Conservation (phyloP, 169 alveolate genomes). For the Eimeria praecox region DNA sequence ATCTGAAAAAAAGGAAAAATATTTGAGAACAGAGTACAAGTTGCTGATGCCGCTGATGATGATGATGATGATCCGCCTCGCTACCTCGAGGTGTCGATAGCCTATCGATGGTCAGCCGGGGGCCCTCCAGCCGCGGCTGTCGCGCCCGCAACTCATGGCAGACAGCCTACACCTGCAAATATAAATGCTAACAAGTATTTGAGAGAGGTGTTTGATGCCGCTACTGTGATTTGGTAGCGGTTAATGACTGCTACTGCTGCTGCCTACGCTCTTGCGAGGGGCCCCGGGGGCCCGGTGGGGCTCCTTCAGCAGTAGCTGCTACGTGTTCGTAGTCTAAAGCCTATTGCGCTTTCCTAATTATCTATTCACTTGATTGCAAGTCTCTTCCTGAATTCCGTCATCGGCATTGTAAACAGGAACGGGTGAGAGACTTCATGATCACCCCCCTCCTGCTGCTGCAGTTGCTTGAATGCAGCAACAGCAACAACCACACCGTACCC, state of each 20-base stretch:
- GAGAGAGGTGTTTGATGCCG: not conserved
- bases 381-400: not conserved
- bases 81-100: not conserved
- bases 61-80: not conserved
- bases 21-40: not conserved
- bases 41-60: not conserved
- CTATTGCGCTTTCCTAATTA: not conserved
- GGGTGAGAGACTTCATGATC: not conserved
- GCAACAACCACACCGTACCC: not conserved
- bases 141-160: not conserved
- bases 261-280: not conserved
- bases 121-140: not conserved
- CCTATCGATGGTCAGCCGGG: not conserved
- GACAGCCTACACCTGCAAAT: not conserved
- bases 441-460: not conserved
- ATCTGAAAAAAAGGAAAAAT: not conserved
- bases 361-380: not conserved
- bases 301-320: not conserved
- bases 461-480: not conserved
- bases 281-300: constrained; percentile 19
- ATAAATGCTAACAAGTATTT: not conserved
- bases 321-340: not conserved
- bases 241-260: not conserved
- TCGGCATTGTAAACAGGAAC: not conserved
- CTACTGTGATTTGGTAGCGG: not conserved